These are phyloP conservation scores for Geotrichum phurueaensis DNA, from an alignment of 1,139 yeast species.

Conservation along the genomic window DNA sequence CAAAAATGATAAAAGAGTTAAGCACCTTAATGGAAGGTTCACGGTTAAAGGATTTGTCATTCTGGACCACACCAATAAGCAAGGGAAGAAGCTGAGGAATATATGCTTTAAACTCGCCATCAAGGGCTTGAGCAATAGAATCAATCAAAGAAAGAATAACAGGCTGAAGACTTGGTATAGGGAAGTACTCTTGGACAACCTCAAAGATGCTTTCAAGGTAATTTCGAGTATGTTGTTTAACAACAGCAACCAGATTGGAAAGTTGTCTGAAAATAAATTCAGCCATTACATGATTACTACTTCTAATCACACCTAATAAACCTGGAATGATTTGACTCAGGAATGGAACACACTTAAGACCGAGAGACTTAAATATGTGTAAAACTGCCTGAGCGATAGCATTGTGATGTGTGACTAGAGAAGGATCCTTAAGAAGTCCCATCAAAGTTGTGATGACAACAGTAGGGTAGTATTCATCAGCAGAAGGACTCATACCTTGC, in stretches of 20 bases:
- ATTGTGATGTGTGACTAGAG: constrained; percentile 80
- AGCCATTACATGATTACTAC: constrained; percentile 74
- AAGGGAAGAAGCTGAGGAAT: constrained; percentile 73
- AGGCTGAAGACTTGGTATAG: constrained; percentile 60
- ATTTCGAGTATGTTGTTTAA: constrained; percentile 84
- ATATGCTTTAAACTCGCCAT: constrained; percentile 84
- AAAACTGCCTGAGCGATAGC: constrained; percentile 88
- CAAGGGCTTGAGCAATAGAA: constrained; percentile 76
- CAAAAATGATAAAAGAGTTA: constrained; percentile 83
- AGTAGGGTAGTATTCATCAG: constrained; percentile 92
- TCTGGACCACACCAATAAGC: constrained; percentile 69
- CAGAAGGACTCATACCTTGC: constrained; percentile 91
- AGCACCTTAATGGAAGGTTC: constrained; percentile 71
- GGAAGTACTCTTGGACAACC: constrained; percentile 70
- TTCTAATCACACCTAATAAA: constrained; percentile 74
- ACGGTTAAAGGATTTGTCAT: constrained; percentile 57
- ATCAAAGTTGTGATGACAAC: constrained; percentile 83
- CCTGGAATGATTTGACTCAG: constrained; percentile 86
- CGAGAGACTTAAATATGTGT: constrained; percentile 83
- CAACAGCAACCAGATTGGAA: constrained; percentile 71
- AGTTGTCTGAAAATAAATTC: constrained; percentile 89
- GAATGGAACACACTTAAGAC: constrained; percentile 81
- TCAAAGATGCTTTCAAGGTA: constrained; percentile 71
- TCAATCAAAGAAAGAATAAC: constrained; percentile 79
- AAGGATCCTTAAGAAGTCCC: constrained; percentile 77